Percentiles rank a stretch among this genome's conserved stretches.
These are phyloP conservation scores for Penicillium simplicissimum DNA, from an alignment of 495 filamentous ascomycete species.

Conservation along the genomic window DNA sequence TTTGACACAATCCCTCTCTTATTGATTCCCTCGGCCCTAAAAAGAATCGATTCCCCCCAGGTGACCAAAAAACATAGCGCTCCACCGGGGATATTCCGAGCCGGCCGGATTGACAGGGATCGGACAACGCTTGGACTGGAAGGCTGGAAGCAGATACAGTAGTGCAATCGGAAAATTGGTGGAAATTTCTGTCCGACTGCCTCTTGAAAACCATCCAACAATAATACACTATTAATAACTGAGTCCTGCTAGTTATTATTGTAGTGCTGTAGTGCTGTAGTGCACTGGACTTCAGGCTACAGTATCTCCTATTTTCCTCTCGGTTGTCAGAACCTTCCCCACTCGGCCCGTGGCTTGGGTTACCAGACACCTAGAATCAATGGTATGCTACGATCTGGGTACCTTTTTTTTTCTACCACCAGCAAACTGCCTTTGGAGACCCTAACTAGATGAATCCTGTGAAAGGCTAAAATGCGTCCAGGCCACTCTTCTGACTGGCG, in stretches of 20 bases:
- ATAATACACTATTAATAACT: not conserved
- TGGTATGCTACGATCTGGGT: not conserved
- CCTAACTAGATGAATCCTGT: not conserved
- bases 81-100: constrained; percentile 8
- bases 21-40: not conserved
- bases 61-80: not conserved
- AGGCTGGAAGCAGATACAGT: not conserved
- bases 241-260: not conserved
- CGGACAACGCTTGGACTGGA: constrained; percentile 5
- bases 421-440: not conserved
- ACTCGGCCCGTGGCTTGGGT: not conserved
- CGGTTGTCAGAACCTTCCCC: not conserved
- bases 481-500: not conserved
- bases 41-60: not conserved
- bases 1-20: not conserved
- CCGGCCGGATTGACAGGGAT: constrained; percentile 14
- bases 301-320: not conserved
- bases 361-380: not conserved
- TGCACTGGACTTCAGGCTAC: too few relatives aligned
- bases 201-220: not conserved
- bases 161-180: not conserved
- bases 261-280: too few relatives aligned
- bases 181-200: not conserved
- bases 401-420: not conserved
- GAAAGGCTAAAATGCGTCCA: not conserved